phyloP scores from a whole-genome alignment of 768 basidiomycete species.

The Cystofilobasidium bisporidii region DNA sequence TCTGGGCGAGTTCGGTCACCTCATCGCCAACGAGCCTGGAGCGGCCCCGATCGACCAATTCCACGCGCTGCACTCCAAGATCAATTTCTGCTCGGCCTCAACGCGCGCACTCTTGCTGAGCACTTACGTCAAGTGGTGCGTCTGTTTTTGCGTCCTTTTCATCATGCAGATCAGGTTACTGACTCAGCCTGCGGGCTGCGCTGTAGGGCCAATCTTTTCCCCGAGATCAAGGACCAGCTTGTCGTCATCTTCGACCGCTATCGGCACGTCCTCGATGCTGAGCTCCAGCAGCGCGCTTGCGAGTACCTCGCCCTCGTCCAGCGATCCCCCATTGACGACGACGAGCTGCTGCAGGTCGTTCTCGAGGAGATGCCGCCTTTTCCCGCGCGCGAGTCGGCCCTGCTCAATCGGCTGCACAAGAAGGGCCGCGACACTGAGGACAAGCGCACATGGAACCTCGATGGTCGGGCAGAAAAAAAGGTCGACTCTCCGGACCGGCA shows the following conservation, averaged over 20 bases:
- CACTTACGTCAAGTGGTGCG: conserved; percentile 73
- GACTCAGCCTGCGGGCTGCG: no score
- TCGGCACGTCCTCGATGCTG: conserved; percentile 91
- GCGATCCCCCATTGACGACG: conserved; percentile 59
- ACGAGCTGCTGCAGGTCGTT: conserved; percentile 83
- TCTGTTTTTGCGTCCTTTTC: conserved; percentile 5
- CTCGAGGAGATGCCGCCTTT: conserved; percentile 99
- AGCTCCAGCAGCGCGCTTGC: conserved; percentile 96
- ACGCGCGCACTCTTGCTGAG: conserved; percentile 87
- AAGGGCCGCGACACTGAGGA: conserved; percentile 90
- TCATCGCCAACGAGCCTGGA: conserved; percentile 88
- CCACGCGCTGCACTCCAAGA: conserved; percentile 82
- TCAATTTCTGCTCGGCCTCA: conserved; percentile 82
- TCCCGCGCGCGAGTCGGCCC: conserved; percentile 83
- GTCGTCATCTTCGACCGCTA: conserved; percentile 93
- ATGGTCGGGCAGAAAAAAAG: conserved; percentile 80
- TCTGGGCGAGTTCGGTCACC: conserved; percentile 94
- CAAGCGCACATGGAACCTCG: conserved; percentile 89
- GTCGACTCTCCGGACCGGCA: no score
- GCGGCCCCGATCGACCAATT: conserved; percentile 93
- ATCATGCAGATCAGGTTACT: no score
- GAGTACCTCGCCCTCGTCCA: conserved; percentile 85
- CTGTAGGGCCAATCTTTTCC: conserved; percentile 88
- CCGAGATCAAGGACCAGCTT: conserved; percentile 91
- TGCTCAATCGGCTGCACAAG: conserved; percentile 74